Conservation (phyloP, 768 basidiomycete species). For the Floccularia luteovirens region DNA sequence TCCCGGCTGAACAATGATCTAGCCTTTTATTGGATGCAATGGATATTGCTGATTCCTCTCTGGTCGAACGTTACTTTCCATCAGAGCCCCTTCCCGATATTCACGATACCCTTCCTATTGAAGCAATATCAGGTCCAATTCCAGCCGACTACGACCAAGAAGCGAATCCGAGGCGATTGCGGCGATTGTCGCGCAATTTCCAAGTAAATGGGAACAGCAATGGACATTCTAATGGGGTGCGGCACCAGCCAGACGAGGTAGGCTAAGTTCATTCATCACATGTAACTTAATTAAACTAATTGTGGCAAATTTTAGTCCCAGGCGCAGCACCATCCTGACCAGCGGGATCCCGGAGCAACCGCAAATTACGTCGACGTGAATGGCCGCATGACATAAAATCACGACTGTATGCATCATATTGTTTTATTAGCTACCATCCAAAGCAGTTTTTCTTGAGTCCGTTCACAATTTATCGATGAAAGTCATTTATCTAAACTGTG, state of each 20-base stretch:
- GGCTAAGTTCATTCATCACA: not conserved
- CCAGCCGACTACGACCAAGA: not conserved
- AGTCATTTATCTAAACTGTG: too few relatives aligned
- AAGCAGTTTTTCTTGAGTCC: too few relatives aligned
- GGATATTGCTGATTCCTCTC: constrained; percentile 13
- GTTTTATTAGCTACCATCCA: too few relatives aligned
- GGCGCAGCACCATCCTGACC: not conserved
- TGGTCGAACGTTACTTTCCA: constrained; percentile 17
- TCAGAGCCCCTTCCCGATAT: constrained; percentile 3
- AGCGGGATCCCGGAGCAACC: not conserved
- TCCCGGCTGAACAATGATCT: not conserved
- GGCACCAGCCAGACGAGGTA: constrained; percentile 5
- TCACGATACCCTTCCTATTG: not conserved
- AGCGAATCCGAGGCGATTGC: not conserved
- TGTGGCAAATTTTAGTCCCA: not conserved
- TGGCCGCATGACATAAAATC: not conserved
- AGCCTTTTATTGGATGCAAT: constrained; percentile 32
- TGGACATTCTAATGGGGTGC: constrained; percentile 3
- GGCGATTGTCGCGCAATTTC: not conserved
- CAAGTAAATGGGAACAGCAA: constrained; percentile 7
- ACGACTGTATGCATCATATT: too few relatives aligned
- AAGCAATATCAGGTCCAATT: not conserved
- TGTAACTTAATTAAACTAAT: not conserved
- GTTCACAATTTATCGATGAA: too few relatives aligned
- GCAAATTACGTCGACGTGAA: too few relatives aligned